A percentile compares a stretch with the other conserved stretches of the same genome.
Conservation (phyloP, 2,329 filamentous ascomycete genomes). For the Eutypa lata region DNA sequence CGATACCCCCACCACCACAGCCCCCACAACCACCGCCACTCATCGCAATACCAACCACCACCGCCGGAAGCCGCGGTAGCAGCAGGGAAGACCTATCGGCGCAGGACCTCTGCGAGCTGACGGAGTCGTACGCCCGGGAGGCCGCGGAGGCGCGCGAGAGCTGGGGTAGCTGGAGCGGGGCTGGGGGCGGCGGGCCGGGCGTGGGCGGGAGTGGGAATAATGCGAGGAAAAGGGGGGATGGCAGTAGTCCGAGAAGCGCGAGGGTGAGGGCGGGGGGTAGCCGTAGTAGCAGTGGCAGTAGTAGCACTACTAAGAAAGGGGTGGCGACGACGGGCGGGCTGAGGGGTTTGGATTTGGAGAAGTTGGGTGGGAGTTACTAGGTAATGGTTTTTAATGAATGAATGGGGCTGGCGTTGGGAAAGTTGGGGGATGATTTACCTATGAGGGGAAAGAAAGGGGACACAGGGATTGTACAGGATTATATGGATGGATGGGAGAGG, state of each 20-base stretch:
- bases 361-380: conserved; percentile 19
- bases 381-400: not conserved
- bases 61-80: conserved; percentile 7
- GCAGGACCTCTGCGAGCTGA: conserved; percentile 27
- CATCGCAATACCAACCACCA: not conserved
- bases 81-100: conserved; percentile 16
- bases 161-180: conserved; percentile 32
- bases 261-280: too few relatives aligned
- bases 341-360: conserved; percentile 23
- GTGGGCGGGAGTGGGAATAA: conserved; percentile 2
- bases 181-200: conserved; percentile 19
- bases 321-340: too few relatives aligned
- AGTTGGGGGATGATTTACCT: too few relatives aligned
- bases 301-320: not conserved
- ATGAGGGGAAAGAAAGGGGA: too few relatives aligned
- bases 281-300: too few relatives aligned
- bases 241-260: conserved; percentile 5
- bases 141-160: conserved; percentile 29
- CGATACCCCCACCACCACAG: not conserved
- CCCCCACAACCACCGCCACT: not conserved
- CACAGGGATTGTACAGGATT: too few relatives aligned
- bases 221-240: conserved; percentile 11
- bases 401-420: not conserved
- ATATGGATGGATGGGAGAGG: too few relatives aligned
- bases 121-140: conserved; percentile 28